phyloP scores from a whole-genome alignment of 2,329 filamentous ascomycete species.

The Trichothecium roseum region DNA sequence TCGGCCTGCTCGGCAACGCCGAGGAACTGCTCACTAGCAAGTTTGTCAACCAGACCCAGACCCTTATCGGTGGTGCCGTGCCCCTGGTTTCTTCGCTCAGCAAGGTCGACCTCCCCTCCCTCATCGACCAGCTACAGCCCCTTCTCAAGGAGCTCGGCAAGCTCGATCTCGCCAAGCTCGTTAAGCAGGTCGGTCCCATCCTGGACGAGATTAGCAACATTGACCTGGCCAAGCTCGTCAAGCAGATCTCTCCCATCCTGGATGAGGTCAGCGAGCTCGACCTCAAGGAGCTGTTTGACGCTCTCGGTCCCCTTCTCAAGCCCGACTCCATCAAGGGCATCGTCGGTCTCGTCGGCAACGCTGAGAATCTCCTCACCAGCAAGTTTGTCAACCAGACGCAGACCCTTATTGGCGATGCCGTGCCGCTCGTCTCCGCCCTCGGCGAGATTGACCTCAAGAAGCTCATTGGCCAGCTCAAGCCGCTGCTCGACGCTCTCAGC shows the following conservation, averaged over 20 bases:
- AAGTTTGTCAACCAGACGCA: conserved; percentile 20
- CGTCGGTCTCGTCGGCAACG: conserved; percentile 21
- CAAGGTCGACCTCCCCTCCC: conserved; percentile 19
- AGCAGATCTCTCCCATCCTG: conserved; percentile 17
- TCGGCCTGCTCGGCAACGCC: conserved; percentile 22
- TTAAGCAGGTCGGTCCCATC: conserved; percentile 17
- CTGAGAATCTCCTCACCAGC: conserved; percentile 19
- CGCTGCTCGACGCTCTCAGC: conserved; percentile 19
- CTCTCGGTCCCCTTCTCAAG: conserved; percentile 22
- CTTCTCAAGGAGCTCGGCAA: conserved; percentile 19
- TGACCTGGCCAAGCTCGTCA: conserved; percentile 16
- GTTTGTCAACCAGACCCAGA: conserved; percentile 15
- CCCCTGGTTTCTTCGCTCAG: conserved; percentile 21
- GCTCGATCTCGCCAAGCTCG: conserved; percentile 18
- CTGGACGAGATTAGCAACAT: conserved; percentile 19
- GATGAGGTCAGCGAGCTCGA: conserved; percentile 19
- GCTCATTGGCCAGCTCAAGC: conserved; percentile 18
- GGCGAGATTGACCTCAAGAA: conserved; percentile 22
- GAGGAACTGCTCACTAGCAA: conserved; percentile 15
- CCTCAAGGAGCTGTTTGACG: conserved; percentile 19
- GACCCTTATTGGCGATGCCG: conserved; percentile 21
- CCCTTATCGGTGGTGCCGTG: conserved; percentile 14
- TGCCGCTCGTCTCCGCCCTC: conserved; percentile 24
- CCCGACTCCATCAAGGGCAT: conserved; percentile 20
- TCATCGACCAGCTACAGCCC: conserved; percentile 22